Base-by-base conservation (phyloP, 345 rosid species). In the Gossypium raimondii region DNA sequence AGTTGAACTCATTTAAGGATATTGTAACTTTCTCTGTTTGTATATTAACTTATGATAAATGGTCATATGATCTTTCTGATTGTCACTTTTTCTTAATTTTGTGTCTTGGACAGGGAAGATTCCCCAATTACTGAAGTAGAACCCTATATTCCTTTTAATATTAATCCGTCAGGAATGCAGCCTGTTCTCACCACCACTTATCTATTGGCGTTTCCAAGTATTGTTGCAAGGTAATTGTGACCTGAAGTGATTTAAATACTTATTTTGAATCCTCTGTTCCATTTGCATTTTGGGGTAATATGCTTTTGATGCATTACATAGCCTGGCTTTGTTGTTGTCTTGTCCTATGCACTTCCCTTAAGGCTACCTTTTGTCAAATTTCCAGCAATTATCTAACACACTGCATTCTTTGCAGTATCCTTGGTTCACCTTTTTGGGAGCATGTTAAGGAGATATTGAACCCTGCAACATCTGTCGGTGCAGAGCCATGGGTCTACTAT, bases 121-220 rank as follows among this genome's bases (percentile, higher is more conserved):
- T 92, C 97, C 64, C 97, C 92, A 20, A 79, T 94, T 52, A 92
- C 97, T 2, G 98, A 92, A 80, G 97, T 94, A 77, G 97, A 94
- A 81, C 98, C 97, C 16, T 90, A 94, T 78, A 91, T 94, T 63
- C 97, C 97, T 57, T 94, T 94, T 66, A 94, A 92, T 64, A 94
- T 94, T 64, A 94, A 94, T 80, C 98, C 97, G 76, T 86, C 97
- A 11, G 98, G 98, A 83, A 94, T 92, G 98, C 98, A 92, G 80
- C 97, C 97, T 77, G 87, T 94, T 79, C 97, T 94, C 73, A 90
- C 97, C 53, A 87, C 97, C 50, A 83, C 97, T 24, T 94, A 92
- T 82, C 90, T 94, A 75, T 82, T 94, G 76, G 94, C 93, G 75
- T 84, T 89, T 76, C 98, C 98, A 61, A 89, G 95, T 79, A 94